These are phyloP conservation scores for Chlorophyllum brunneum DNA, from an alignment of 768 basidiomycete genomes.

Conservation along the genomic window DNA sequence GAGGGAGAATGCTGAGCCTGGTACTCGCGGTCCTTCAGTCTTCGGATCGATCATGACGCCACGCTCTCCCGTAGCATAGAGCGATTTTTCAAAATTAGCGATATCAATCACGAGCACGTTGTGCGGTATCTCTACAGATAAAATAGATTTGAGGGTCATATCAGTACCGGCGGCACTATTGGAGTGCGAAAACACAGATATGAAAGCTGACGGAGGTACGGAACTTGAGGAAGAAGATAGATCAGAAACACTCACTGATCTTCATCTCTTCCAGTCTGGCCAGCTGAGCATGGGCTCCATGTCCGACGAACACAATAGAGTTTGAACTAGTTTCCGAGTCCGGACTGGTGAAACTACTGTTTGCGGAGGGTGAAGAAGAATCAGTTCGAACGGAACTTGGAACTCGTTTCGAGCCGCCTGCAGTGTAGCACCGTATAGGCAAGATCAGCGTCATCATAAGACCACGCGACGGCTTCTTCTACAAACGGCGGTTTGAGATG, in stretches of 20 bases:
- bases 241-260: conserved; percentile 52
- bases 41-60: conserved; percentile 59
- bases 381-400: background rate
- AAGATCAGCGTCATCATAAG: no score
- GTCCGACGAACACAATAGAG: conserved; percentile 67
- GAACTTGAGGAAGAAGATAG: background rate
- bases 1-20: conserved; percentile 58
- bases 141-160: background rate
- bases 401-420: background rate
- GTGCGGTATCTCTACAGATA: conserved; percentile 57
- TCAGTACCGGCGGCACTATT: background rate
- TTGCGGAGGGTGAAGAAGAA: conserved; percentile 8
- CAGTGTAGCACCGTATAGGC: background rate
- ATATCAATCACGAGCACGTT: conserved; percentile 71
- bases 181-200: background rate
- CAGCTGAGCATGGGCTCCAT: conserved; percentile 51
- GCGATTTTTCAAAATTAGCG: conserved; percentile 54
- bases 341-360: conserved; percentile 69
- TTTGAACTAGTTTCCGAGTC: conserved; percentile 73
- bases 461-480: no score
- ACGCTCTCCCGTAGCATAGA: conserved; percentile 56
- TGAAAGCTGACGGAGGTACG: background rate
- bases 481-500: background rate
- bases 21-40: conserved; percentile 46
- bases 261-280: conserved; percentile 72